These are phyloP conservation scores for Pseudodiploospora longispora DNA, from an alignment of 2,329 filamentous ascomycete genomes.

Conservation along the genomic window DNA sequence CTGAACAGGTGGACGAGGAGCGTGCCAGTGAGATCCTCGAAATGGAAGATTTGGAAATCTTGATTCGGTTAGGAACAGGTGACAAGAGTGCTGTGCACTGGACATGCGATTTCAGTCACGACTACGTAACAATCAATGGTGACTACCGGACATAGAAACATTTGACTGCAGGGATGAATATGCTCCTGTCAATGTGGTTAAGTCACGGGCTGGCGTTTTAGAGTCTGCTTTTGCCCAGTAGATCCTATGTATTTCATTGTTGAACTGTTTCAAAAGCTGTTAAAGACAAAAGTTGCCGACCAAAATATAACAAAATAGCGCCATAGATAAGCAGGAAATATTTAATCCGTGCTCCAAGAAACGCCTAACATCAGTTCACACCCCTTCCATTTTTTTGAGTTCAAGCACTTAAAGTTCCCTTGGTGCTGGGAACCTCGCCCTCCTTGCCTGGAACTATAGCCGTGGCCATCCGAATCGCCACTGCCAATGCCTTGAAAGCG, in stretches of 20 bases:
- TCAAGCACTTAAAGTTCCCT: constrained; percentile 71
- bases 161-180: too few species aligned
- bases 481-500: constrained; percentile 91
- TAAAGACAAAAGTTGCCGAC: too few species aligned
- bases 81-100: constrained; percentile 65
- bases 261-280: too few species aligned
- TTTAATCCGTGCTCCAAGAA: too few species aligned
- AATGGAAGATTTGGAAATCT: constrained; percentile 70
- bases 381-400: neutral
- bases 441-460: constrained; percentile 68
- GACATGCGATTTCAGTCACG: constrained; percentile 82
- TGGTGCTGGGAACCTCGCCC: constrained; percentile 91
- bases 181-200: too few species aligned
- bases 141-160: constrained; percentile 52
- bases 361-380: too few species aligned
- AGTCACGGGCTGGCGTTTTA: too few species aligned
- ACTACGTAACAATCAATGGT: constrained; percentile 65
- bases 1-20: constrained; percentile 68
- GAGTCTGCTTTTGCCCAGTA: too few species aligned
- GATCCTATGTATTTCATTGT: too few species aligned
- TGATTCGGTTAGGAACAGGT: constrained; percentile 64
- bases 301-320: too few species aligned
- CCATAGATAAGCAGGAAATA: too few species aligned
- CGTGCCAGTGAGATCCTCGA: constrained; percentile 71
- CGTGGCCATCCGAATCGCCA: constrained; percentile 74